Base-by-base conservation (phyloP, 371 early-diverging fungal species). In the Mucor mucedo region DNA sequence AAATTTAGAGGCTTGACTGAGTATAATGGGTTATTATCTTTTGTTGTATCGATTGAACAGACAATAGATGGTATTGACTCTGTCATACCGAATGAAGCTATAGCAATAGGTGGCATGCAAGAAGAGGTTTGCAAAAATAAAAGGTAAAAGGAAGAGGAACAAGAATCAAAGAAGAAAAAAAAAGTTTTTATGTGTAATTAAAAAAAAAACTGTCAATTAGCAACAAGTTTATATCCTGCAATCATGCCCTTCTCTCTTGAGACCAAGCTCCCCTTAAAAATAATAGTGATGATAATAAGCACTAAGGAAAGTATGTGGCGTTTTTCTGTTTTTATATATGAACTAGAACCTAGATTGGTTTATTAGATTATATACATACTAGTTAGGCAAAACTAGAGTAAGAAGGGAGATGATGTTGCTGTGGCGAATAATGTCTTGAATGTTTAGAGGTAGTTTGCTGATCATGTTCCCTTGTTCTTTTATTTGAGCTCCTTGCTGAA, bases 181-280 rank as follows among this genome's bases (percentile, higher is more conserved):
- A 6, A 13, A 42, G 6, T 35, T 35, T 35, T 35, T 35, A 35
- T 35, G 35, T 35, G 11, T 41, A 55, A 55, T 55, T 39, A n/a
- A 9, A 33, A 57, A 53, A 41, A 57, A 57, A 45, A 44, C 57
- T 57, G 47, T 57, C 57, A 57, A 57, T 57, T 41, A 32, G 33
- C 33, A 55, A 57, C 45, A 57, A 45, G 57, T 14, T 33, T 27
- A 28, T 2, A 30, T 32, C 42, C 56, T 56, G 56, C 57, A 47
- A 45, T 57, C 57, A 56, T 56, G 57, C 57, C 29, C 30, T 44
- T 16, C 41, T 41, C 44, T n/a, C 45, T 56, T 56, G 44, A n/a
- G 44, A 44, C 33, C 47, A 16, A 42, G 13, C 21, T 7, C 14
- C 44, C 44, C 16, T 44, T n/a, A 14, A 44, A 16, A 44, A 44